Evolutionary conservation across 2,329 filamentous ascomycete genomes (phyloP), one percentile per base, ranked within the genome.

Genomic region (Fusarium sarcochroum): DNA sequence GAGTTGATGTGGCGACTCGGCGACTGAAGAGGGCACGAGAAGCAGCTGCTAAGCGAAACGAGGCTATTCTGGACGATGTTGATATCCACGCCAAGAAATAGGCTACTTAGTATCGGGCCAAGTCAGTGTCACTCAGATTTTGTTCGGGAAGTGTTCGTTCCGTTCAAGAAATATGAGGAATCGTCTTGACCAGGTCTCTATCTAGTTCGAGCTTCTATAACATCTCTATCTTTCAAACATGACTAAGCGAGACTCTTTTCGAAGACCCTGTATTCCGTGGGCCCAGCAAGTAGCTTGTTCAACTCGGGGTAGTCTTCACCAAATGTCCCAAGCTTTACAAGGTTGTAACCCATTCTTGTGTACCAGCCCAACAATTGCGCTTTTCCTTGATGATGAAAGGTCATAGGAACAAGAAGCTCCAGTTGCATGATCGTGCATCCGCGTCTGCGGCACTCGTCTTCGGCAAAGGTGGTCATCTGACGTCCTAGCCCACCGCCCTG

Each of bases 381-480:
- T 38, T 78, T 78, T 2, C 69, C 60, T 1, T 68, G 62, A 49
- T 78, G 74, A 23, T 55, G 67, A 20, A 73, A 76, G 2, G 57
- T 71, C 21, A 60, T 72, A 2, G 76, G 76, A 2, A 75, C 59
- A 7, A 78, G 63, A 15, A 78, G 44, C 41, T 78, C 76, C 0
- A 77, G 63, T 17, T 75, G 75, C 71, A 78, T 76, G 1, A 52
- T 57, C 11, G 63, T 70, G 48, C 75, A 78, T 7, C 76, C 75
- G 2, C 65, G 51, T 3, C 65, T 30, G 15, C 72, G 68, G 11
- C 74, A 76, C 23, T 76, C 66, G 1, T 70, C 55, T 49, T 78
- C 75, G 10, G 74, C 75, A 38, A 77, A 78, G 13, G 41, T n/a
- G 1, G 69, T 66, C 23, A 78, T 17, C 27, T 70, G 53, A 5